Evolutionary conservation across 768 basidiomycete genomes (phyloP), one percentile per base, ranked within the genome.

Genomic region (Leccinum arenicola): DNA sequence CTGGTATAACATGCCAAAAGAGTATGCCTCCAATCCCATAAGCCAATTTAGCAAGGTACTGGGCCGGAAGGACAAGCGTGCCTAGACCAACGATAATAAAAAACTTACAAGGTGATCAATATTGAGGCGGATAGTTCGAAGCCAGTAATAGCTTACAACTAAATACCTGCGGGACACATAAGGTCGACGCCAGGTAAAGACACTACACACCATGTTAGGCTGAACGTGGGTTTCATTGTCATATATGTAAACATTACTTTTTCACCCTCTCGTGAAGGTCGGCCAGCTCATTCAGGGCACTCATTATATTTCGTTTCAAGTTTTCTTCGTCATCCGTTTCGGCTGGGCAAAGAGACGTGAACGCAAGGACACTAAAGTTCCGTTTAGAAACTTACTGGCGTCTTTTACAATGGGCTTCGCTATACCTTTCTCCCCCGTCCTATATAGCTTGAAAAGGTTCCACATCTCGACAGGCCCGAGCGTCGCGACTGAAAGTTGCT

Each of bases 151-250:
- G 58, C 80, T 63, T 65, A 86, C 87, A 35, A 75, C 54, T 21
- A 71, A 75, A 67, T 85, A 89, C 36, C 74, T 67, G 19, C 63
- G 64, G 6, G 87, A 86, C 11, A 80, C 77, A 5, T 73, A 61
- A 4, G 84, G 82, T 51, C 77, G 75, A 27, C 86, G 80, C 87
- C 88, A 88, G n/a, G 84, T 78, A 64, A 86, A 83, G n/a, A 87
- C 76, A 63, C 87, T 89, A 52, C 3, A 25, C 25, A 31, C 25
- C 31, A 50, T 25, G 29, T 66, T 52, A 63, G 59, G 48, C 23
- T 40, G 21, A 29, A 31, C 35, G 51, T 19, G 4, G 52, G 19
- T 11, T 35, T 56, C 27, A 21, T 48, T 10, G 14, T 47, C 57
- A 47, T 19, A 50, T 12, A 47, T 19, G 49, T 12, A 9, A 36